phyloP scores from a whole-genome alignment of 768 basidiomycete species.

The Boletus tomentosulus region DNA sequence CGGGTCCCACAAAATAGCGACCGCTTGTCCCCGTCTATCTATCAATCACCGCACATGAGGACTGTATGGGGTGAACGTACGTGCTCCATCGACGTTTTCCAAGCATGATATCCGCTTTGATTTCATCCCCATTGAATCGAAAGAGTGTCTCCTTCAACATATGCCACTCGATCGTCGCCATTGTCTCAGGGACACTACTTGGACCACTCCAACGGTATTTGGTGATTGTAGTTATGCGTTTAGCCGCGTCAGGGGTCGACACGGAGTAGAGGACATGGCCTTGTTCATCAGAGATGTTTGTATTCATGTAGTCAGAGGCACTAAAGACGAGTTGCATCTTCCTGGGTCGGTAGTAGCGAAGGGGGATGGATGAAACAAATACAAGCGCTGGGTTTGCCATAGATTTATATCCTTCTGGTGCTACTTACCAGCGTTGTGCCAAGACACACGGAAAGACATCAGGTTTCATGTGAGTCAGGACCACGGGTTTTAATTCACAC shows the following conservation, averaged over 20 bases:
- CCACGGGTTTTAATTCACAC: conserved; percentile 1
- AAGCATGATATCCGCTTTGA: conserved; percentile 22
- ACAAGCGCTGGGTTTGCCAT: neutral
- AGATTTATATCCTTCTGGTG: neutral
- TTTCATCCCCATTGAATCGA: conserved; percentile 29
- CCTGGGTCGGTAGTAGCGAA: neutral
- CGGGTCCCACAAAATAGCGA: conserved; percentile 32
- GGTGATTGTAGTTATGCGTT: conserved; percentile 21
- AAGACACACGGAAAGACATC: conserved; percentile 1
- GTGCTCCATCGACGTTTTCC: conserved; percentile 19
- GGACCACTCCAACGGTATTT: conserved; percentile 22
- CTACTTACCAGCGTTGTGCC: neutral
- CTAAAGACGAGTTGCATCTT: conserved; percentile 23
- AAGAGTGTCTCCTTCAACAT: conserved; percentile 24
- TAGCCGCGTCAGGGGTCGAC: conserved; percentile 11
- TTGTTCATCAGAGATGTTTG: conserved; percentile 14
- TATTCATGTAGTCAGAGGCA: conserved; percentile 17
- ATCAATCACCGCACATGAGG: neutral
- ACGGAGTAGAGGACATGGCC: conserved; percentile 22
- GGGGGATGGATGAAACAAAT: neutral
- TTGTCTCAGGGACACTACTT: conserved; percentile 17
- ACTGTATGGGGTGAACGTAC: conserved; percentile 9
- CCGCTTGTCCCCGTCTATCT: conserved; percentile 16
- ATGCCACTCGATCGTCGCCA: conserved; percentile 37
- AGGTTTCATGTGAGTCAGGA: conserved; percentile 13